Conservation (phyloP, 306 rosid genomes). For the Luffa aegyptiaca region DNA sequence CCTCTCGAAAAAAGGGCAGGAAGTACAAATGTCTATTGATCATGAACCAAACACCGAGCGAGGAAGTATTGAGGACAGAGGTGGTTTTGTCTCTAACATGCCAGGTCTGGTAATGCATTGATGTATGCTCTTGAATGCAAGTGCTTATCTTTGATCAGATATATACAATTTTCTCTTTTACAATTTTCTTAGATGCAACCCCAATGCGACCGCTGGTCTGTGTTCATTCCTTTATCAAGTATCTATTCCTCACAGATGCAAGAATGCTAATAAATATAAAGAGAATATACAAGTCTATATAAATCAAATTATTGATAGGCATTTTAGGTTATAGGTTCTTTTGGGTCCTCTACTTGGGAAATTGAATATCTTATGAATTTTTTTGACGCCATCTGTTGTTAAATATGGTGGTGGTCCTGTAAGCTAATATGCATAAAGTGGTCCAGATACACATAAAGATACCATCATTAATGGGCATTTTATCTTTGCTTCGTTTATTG, state of each 20-base stretch:
- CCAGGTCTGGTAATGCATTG: slow-evolving; percentile 50
- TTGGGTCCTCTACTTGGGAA: not conserved
- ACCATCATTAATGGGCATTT: not conserved
- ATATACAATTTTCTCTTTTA: not conserved
- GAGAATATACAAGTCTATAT: not conserved
- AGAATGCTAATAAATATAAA: not conserved
- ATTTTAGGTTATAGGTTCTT: not conserved
- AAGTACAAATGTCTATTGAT: slow-evolving; percentile 52
- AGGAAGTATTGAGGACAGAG: slow-evolving; percentile 63
- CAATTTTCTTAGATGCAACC: not conserved
- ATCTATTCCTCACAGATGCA: not conserved
- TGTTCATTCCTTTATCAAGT: not conserved
- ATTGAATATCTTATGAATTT: not conserved
- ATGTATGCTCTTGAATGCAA: slow-evolving; percentile 5
- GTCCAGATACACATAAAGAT: not conserved
- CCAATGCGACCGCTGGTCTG: not conserved
- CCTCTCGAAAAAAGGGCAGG: slow-evolving; percentile 51
- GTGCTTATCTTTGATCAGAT: not conserved
- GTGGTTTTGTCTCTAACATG: slow-evolving; percentile 91
- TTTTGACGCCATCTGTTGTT: not conserved
- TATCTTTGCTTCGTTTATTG: not conserved
- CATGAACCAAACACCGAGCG: slow-evolving; percentile 86
- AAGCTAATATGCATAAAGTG: not conserved
- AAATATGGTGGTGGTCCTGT: not conserved
- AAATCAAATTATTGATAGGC: not conserved